A percentile compares a stretch with the other conserved stretches of the same genome.
Conservation (phyloP, 1,284 basidiomycete genomes). For the Leccinum fallax region DNA sequence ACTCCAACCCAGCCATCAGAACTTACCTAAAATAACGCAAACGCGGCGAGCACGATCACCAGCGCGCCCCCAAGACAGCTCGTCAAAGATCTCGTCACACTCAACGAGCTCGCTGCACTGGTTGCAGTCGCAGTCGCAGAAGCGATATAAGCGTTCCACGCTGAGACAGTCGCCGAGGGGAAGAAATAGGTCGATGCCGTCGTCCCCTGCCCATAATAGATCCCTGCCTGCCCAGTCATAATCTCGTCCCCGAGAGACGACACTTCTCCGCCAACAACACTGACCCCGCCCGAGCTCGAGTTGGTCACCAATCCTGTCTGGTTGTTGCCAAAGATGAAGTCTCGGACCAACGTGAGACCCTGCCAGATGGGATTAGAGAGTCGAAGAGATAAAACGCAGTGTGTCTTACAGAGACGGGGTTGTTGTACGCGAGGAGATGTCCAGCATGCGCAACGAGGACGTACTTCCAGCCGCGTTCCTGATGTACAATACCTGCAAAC, state of each 20-base stretch:
- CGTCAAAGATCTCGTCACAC: neutral
- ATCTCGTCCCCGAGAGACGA: conserved; percentile 45
- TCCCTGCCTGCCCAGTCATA: conserved; percentile 51
- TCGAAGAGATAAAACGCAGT: neutral
- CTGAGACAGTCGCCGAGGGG: conserved; percentile 54
- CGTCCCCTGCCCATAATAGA: conserved; percentile 51
- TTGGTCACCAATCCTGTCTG: conserved; percentile 50
- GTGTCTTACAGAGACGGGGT: conserved; percentile 51
- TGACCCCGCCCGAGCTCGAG: conserved; percentile 23
- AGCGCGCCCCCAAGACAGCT: neutral
- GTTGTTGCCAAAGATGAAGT: conserved; percentile 61
- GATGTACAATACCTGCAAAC: conserved; percentile 68
- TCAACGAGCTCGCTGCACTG: neutral
- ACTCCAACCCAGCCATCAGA: neutral
- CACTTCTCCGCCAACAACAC: conserved; percentile 57
- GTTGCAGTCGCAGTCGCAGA: conserved; percentile 6
- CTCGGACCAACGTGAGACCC: conserved; percentile 55
- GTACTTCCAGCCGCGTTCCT: conserved; percentile 71
- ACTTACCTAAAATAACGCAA: neutral
- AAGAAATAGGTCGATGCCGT: conserved; percentile 53
- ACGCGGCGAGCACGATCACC: neutral
- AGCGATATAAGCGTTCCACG: conserved; percentile 53
- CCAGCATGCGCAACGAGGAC: conserved; percentile 49
- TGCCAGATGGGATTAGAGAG: conserved; percentile 21
- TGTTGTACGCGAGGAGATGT: conserved; percentile 33